Conservation (phyloP, 306 rosid genomes). For the Lathyrus aphaca region DNA sequence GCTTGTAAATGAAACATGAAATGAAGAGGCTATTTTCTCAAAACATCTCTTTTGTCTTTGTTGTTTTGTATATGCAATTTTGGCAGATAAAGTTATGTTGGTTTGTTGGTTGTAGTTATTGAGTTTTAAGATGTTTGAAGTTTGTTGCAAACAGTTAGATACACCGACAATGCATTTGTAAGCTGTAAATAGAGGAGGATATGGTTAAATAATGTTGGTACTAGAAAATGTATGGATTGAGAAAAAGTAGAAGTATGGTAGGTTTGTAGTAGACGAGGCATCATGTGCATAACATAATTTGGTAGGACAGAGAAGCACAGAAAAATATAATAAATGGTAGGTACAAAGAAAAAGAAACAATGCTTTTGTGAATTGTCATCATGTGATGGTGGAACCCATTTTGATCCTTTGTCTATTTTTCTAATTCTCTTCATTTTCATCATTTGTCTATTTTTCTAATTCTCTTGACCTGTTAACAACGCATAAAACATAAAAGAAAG, state of each 20-base stretch:
- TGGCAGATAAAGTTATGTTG: not conserved
- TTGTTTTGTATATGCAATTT: not conserved
- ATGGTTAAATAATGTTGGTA: constrained; percentile 30
- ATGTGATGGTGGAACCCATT: constrained; percentile 46
- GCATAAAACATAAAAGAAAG: too few species aligned
- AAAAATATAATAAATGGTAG: constrained; percentile 20
- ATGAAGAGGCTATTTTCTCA: constrained; percentile 38
- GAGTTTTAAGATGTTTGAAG: not conserved
- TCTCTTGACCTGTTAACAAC: too few species aligned
- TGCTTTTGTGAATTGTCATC: constrained; percentile 24
- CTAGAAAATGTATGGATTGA: not conserved
- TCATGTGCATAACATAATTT: constrained; percentile 20
- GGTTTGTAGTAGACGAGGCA: constrained; percentile 28
- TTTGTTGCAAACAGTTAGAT: constrained; percentile 16
- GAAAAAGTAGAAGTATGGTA: constrained; percentile 21
- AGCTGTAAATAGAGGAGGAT: constrained; percentile 23
- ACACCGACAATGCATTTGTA: constrained; percentile 15
- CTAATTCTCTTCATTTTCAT: too few species aligned
- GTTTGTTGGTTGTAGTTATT: not conserved
- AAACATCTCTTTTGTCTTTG: not conserved
- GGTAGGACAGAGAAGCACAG: constrained; percentile 1
- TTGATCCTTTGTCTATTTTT: not conserved
- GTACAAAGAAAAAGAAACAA: constrained; percentile 1
- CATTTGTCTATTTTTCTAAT: too few species aligned
- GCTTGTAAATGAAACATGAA: constrained; percentile 56